Evolutionary conservation across 2,329 filamentous ascomycete genomes (phyloP), one percentile per base, ranked within the genome.

Genomic region (Xenoacremonium recifei): DNA sequence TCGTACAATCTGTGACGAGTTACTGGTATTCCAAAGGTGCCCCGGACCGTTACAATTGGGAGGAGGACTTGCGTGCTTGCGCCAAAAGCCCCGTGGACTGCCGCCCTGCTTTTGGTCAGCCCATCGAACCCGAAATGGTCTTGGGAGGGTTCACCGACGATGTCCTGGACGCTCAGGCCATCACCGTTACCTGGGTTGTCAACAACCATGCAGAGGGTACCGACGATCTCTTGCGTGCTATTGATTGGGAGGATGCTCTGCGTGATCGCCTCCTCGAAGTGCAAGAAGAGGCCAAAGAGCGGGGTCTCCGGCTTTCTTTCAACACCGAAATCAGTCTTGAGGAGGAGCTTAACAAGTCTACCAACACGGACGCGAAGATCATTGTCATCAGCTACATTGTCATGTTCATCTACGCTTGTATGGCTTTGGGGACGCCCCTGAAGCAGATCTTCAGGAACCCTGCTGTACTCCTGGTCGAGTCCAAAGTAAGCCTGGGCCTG

Each of bases 301-400:
- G 87, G 35, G 91, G 91, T 1, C 76, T 99, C 9, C 80, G 93
- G 16, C 71, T 99, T 25, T 97, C 91, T 6, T 99, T 97, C 75
- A 95, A 84, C 37, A 95, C 93, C 0, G 93, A 99, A 68, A 88
- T 92, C 65, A 96, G 91, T 64, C 72, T 99, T 47, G 92, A 97
- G 63, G 80, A 96, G 62, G 93, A 99, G 61, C 76, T 99, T 44
- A 99, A 96, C 72, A 96, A 97, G 69, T 95, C 90, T 27, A 96
- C 90, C 37, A 99, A 99, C 65, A 97, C 93, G 0, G 93, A 99
- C 65, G 95, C 92, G 33, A 96, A 92, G 65, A 99, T 99, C 57
- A 83, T 99, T 18, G 82, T 92, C 40, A 85, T 99, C 67, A 97
- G 92, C 74, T 99, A 99, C 68, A 77, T 97, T 50, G 89, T 96